Base-by-base conservation (phyloP, 2,329 filamentous ascomycete species). In the Trichoderma sp. region DNA sequence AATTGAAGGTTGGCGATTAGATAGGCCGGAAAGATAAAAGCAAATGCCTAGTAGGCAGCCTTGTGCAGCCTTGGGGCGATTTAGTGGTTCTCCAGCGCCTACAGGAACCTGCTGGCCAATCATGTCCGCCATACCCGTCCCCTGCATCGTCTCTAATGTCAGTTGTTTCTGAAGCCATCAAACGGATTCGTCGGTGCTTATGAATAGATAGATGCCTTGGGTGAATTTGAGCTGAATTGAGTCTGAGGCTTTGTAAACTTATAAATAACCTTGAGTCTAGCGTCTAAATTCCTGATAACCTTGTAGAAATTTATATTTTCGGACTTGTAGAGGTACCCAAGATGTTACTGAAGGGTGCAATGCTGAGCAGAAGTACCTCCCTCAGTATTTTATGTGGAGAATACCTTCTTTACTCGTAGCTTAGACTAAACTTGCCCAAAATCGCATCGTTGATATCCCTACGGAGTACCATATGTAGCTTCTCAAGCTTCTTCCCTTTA, bases 121-220 rank as follows among this genome's bases (percentile, higher is more conserved):
- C 33, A 73, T 21, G 60, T 50, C 50, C 50, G 50, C 50, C 85
- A 86, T 4, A 85, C 68, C 21, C 0, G 84, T 84, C 84, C 85
- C 85, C 33, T 59, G 11, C 12, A 50, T 50, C 16, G 50, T 29
- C 14, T 29, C 21, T 18, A 11, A 18, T 33, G 9, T 67, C 27
- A 14, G 4, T 53, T 21, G n/a, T 53, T 24, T 21, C 45, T 50
- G 18, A 11, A 50, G 45, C 18, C 45, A 2, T 21, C 45, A 50
- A 50, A n/a, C 18, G 18, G 8, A n/a, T n/a, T 50, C 18, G 8
- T 50, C 18, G 45, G 45, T 50, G 18, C 45, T 18, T 50, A 50
- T n/a, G n/a, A 53, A 50, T 50, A 18, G 16, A 50, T 21, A 50
- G 50, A 21, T 24, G 50, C n/a, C n/a, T 24, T 12, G n/a, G n/a